A percentile compares a stretch with the other conserved stretches of the same genome.
Evolutionary conservation across 1,284 basidiomycete species (phyloP).

Genomic region (Sporisorium sorghi): DNA sequence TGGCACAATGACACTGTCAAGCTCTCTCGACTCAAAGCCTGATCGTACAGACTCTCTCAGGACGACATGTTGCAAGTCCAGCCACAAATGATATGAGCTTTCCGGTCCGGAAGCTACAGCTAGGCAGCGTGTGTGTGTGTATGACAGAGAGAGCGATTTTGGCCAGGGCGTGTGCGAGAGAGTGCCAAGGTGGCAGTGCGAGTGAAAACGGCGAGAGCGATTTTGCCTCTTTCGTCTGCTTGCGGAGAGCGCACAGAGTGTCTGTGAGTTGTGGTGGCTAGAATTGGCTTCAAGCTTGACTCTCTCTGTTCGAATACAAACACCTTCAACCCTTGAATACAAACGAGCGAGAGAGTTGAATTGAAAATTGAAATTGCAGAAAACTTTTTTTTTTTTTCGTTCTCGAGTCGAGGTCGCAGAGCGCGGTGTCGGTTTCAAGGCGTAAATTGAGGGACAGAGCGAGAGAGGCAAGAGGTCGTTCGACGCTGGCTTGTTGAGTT

Average conservation of each 20-base stretch:
- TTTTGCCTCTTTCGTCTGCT: constrained; percentile 7
- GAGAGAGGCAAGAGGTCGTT: constrained; percentile 3
- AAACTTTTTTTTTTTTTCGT: constrained; percentile 15
- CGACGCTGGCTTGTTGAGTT: background rate
- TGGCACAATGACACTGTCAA: no score
- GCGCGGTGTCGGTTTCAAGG: background rate
- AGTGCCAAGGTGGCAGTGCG: background rate
- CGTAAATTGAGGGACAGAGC: constrained; percentile 9
- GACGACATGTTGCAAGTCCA: background rate
- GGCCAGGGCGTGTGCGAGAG: constrained; percentile 7
- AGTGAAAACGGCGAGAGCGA: constrained; percentile 4
- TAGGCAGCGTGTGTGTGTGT: background rate
- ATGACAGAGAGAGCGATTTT: constrained; percentile 20
- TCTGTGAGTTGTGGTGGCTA: no score
- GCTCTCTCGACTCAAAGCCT: no score
- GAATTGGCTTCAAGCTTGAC: background rate
- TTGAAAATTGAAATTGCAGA: constrained; percentile 5
- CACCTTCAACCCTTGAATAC: background rate
- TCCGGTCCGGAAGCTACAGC: background rate
- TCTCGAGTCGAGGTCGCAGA: constrained; percentile 1
- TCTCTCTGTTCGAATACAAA: constrained; percentile 9
- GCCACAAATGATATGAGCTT: background rate
- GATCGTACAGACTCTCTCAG: background rate
- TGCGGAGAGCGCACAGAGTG: no score
- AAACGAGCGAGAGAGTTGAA: background rate